Conservation (phyloP, 2,329 filamentous ascomycete species). For the Ascochyta rabiei region DNA sequence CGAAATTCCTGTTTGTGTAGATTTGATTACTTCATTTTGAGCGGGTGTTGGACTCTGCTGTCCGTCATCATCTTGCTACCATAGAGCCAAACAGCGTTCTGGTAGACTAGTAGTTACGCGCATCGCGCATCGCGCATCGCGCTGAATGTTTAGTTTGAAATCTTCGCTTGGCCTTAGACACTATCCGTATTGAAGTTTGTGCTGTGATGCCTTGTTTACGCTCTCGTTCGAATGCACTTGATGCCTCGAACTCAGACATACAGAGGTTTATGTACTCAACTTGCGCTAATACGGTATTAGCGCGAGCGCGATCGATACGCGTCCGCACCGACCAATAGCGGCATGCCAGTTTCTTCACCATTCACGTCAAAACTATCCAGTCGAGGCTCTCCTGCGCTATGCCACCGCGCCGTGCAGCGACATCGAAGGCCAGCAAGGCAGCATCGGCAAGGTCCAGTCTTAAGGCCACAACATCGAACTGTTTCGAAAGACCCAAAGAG, state of each 20-base stretch:
- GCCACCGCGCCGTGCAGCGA: constrained; percentile 21
- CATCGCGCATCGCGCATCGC: constrained; percentile 1
- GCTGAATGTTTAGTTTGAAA: constrained; percentile 1
- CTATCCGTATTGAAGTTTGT: neutral
- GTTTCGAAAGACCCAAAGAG: constrained; percentile 22
- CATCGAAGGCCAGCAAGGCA: neutral
- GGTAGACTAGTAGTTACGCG: neutral
- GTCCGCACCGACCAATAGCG: constrained; percentile 8
- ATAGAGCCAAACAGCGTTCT: neutral
- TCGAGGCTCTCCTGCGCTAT: constrained; percentile 9
- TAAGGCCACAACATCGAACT: constrained; percentile 1
- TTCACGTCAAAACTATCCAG: neutral
- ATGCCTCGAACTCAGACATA: no score
- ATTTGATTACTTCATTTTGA: neutral
- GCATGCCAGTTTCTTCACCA: constrained; percentile 3
- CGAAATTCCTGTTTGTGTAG: neutral
- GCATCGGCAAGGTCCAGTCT: neutral
- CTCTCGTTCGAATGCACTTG: neutral
- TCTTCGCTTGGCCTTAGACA: neutral
- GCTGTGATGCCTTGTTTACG: neutral
- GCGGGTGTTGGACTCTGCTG: neutral
- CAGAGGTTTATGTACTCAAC: no score
- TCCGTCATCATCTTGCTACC: neutral
- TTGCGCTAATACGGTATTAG: neutral
- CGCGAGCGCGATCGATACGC: constrained; percentile 12